Evolutionary conservation across 257 asterid genomes (phyloP), one percentile per base, ranked within the genome.

Genomic region (Nicotiana obtusifolia): DNA sequence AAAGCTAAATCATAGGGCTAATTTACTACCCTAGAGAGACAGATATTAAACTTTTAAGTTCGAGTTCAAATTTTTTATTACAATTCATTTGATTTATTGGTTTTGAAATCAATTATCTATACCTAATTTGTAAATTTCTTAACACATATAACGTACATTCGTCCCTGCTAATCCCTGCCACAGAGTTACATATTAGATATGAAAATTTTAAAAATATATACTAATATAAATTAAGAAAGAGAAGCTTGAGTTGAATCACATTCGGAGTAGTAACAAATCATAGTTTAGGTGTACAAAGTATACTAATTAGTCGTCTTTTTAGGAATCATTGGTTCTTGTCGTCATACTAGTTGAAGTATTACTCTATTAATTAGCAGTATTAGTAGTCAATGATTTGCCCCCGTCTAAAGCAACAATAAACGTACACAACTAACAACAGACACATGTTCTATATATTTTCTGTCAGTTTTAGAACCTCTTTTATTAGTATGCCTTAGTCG

Each of bases 331-430:
- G 19, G 78, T 71, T 71, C 35, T 44, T 71, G 78, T 71, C 37
- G 22, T 71, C 14, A 11, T 69, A 69, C 28, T 71, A 71, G 60
- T 71, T 44, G 60, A 71, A 71, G 78, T 71, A 71, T 47, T 47
- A 73, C 26, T 6, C 4, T 47, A 44, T 22, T 44, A 44, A 5
- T 44, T 71, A 73, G 11, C 14, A 13, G 67, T 78, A 52, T 78
- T 33, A 77, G 44, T 64, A 60, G 41, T 81, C 80, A 83, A 81
- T 83, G 76, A 83, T 76, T 81, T 33, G 81, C 20, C 49, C 41
- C 22, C 13, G 33, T 68, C 41, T 22, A 81, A 81, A 69, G 65
- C 47, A 81, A 81, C 44, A 81, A 68, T 15, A 73, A 67, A 30
- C 69, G n/a, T 26, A 20, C 67, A 66, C 64, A 81, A 60, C 56